Evolutionary conservation across 2,329 filamentous ascomycete genomes (phyloP), one percentile per base, ranked within the genome.

Genomic region (Diaporthe vexans): DNA sequence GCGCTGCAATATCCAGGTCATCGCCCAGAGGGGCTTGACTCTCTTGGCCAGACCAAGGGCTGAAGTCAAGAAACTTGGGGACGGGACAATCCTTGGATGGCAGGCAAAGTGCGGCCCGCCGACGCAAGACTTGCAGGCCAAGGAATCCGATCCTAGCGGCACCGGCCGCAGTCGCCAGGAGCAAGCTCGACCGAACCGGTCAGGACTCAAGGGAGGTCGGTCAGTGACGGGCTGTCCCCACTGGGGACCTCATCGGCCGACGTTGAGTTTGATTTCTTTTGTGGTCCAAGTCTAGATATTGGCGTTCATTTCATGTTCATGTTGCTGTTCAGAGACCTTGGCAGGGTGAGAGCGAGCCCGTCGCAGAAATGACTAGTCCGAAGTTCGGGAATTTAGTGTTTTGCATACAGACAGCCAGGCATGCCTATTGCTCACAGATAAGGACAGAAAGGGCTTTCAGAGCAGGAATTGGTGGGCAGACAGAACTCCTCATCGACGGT

Each of bases 1-100:
- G 57, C 57, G 43, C 57, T 72, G 35, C 35, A 56, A 54, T 61
- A 37, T 61, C 69, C 69, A 61, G 70, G 56, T 40, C 70, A 43
- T 54, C 37, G 57, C 26, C 46, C 57, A 33, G 46, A 52, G 57
- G 46, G 56, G 56, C 33, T 43, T 43, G 37, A 59, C 6, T 29
- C 15, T 40, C 46, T 54, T 40, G 33, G 57, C 69, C 43, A 17
- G 26, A 37, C 24, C 63, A 67, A 67, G 63, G 63, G 63, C 33
- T 54, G 48, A 68, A 29, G 63, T 68, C 48, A 68, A 40, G 48
- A 29, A 52, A n/a, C 46, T 35, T 35, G 43, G 46, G 46, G 46
- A 51, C 63, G 46, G 63, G 46, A 26, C 61, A 65, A 67, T 52
- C 61, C 43, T 67, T 17, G 61, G 61, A 35, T 65, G 40, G 43